Percentiles rank a stretch among this genome's conserved stretches.
These are phyloP conservation scores for Lepiota venenata DNA, from an alignment of 768 basidiomycete genomes.

Conservation along the genomic window DNA sequence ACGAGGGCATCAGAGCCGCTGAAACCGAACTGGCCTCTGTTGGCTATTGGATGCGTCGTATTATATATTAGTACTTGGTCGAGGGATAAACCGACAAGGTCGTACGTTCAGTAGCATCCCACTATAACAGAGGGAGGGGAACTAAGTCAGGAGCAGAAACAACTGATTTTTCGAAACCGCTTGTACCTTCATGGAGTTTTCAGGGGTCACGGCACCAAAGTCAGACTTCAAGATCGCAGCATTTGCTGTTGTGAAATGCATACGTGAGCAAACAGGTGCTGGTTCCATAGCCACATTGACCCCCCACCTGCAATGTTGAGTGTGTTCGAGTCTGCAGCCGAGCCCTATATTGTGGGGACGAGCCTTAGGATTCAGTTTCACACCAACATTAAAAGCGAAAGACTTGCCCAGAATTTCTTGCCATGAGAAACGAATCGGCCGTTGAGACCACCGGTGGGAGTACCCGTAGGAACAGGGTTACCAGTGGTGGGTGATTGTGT, in stretches of 20 bases:
- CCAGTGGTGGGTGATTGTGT: conserved; percentile 3
- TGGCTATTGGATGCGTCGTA: conserved; percentile 12
- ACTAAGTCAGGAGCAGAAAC: background rate
- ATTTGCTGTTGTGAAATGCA: conserved; percentile 20
- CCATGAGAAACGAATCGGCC: conserved; percentile 23
- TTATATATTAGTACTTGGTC: background rate
- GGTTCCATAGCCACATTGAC: background rate
- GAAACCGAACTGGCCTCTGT: conserved; percentile 30
- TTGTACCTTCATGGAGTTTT: conserved; percentile 38
- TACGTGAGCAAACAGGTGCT: background rate
- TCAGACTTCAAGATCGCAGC: conserved; percentile 27
- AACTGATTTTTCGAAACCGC: background rate
- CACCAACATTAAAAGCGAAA: background rate
- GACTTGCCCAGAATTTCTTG: conserved; percentile 27
- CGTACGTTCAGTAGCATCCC: conserved; percentile 35
- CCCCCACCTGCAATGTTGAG: conserved; percentile 23
- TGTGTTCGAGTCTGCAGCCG: conserved; percentile 24
- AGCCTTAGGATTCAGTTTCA: background rate
- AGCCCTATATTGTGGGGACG: conserved; percentile 17
- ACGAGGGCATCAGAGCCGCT: conserved; percentile 30
- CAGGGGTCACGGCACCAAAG: conserved; percentile 37
- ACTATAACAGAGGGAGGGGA: conserved; percentile 14
- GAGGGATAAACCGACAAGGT: background rate
- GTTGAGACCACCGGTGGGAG: conserved; percentile 19
- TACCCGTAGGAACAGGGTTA: conserved; percentile 3